Conservation (phyloP, 345 rosid genomes). For the Salix viminalis region DNA sequence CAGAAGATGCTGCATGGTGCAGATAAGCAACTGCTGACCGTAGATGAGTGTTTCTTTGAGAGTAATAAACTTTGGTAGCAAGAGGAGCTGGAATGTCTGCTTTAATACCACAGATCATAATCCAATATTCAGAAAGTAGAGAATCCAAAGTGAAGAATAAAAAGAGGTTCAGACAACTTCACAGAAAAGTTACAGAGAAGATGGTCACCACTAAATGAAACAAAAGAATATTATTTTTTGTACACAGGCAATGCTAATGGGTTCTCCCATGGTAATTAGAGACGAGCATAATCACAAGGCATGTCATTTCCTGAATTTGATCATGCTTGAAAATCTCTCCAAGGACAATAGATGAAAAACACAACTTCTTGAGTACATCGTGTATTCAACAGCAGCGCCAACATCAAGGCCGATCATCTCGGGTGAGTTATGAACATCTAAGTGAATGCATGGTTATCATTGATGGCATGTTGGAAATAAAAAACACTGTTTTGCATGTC, state of each 20-base stretch:
- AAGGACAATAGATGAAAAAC: conserved; percentile 20
- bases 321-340: conserved; percentile 20
- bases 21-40: conserved; percentile 32
- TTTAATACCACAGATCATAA: conserved; percentile 3
- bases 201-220: not conserved
- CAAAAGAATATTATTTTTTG: conserved; percentile 21
- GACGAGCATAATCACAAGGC: conserved; percentile 8
- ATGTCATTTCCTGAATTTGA: conserved; percentile 20
- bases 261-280: conserved; percentile 17
- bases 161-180: conserved; percentile 4
- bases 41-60: conserved; percentile 44
- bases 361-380: not conserved
- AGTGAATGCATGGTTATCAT: not conserved
- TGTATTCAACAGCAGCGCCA: not conserved
- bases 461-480: not conserved
- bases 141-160: conserved; percentile 1
- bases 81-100: conserved; percentile 48
- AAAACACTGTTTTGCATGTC: not conserved
- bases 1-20: conserved; percentile 22
- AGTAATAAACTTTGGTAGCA: conserved; percentile 51
- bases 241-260: conserved; percentile 12
- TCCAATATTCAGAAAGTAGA: conserved; percentile 6
- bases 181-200: conserved; percentile 1
- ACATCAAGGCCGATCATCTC: not conserved
- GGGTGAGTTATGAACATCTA: not conserved